Evolutionary conservation across 2,329 filamentous ascomycete species (phyloP), one percentile per base, ranked within the genome.

Genomic region (Zymoseptoria pseudotritici): DNA sequence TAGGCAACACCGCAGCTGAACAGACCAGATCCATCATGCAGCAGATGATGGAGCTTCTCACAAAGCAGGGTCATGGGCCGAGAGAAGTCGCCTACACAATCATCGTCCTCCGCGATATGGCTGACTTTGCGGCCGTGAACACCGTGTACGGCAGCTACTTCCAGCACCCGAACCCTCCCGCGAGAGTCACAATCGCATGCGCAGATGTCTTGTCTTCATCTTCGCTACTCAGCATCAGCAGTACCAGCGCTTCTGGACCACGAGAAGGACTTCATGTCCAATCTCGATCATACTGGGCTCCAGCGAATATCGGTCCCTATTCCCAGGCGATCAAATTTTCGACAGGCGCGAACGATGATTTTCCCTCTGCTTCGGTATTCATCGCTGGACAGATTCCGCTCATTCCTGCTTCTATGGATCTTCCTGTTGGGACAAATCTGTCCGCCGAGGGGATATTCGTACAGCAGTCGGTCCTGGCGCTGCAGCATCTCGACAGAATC

Each of bases 271-370:
- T 97, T 1, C 94, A 99, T 73, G 92, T 99, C 5, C 94, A 97
- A 75, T 92, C 89, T 3, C 81, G 90, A 49, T 96, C 91, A 10
- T 97, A 97, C 79, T 99, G 94, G 94, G 94, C 94, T 0, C 94
- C 94, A 0, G 93, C 94, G 20, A 97, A 97, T 70, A 97, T 99
- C 57, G 94, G 94, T 0, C 94, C 94, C 0, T 97, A 97, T 74
- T 97, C 92, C 58, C 94, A 99, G 76, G 91, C 91, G 3, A 85
- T 94, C 55, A 80, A 82, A 2, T 76, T 84, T 10, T 78, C 78
- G 21, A 21, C 52, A 17, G 36, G 50, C 11, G 9, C 22, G 2
- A 63, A 69, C 20, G 70, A 71, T 10, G 57, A 64, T 36, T 11
- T 26, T 42, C 55, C 62, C 53, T 13, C 36, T 22, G 50, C 31